A percentile compares a stretch with the other conserved stretches of the same genome.
Conservation (phyloP, 139 green algal genomes). For the Micractinium sp. region DNA sequence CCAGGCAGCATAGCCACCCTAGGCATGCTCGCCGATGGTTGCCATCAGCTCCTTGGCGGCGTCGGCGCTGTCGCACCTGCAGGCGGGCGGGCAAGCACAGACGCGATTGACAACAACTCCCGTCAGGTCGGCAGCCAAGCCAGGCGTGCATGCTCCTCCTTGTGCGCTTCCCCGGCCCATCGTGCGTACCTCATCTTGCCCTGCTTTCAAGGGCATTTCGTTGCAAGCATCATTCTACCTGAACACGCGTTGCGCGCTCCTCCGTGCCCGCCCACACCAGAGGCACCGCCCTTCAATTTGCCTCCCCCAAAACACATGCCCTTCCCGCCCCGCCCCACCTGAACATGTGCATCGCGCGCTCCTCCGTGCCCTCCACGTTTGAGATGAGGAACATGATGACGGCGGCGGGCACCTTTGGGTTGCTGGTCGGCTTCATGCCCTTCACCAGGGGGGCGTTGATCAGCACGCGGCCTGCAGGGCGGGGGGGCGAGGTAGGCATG, state of each 20-base stretch:
- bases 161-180: background rate
- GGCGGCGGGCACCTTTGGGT: slow-evolving; percentile 39
- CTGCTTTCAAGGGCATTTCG: too few species aligned
- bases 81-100: too few species aligned
- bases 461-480: slow-evolving; percentile 39
- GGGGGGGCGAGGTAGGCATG: background rate
- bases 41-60: slow-evolving; percentile 26
- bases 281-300: too few species aligned
- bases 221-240: too few species aligned
- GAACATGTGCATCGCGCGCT: slow-evolving; percentile 44
- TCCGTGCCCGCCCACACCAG: too few species aligned
- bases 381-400: slow-evolving; percentile 48
- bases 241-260: too few species aligned
- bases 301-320: too few species aligned
- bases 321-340: too few species aligned
- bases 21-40: background rate
- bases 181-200: too few species aligned
- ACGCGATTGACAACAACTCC: background rate
- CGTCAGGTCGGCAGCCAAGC: background rate
- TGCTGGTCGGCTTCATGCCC: slow-evolving; percentile 42
- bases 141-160: too few species aligned
- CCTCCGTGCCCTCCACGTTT: slow-evolving; percentile 20
- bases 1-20: background rate
- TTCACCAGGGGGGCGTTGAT: slow-evolving; percentile 40
- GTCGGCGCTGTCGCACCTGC: slow-evolving; percentile 28